Evolutionary conservation across 441 rosid species (phyloP), one percentile per base, ranked within the genome.

Genomic region (Theobroma grandiflorum): DNA sequence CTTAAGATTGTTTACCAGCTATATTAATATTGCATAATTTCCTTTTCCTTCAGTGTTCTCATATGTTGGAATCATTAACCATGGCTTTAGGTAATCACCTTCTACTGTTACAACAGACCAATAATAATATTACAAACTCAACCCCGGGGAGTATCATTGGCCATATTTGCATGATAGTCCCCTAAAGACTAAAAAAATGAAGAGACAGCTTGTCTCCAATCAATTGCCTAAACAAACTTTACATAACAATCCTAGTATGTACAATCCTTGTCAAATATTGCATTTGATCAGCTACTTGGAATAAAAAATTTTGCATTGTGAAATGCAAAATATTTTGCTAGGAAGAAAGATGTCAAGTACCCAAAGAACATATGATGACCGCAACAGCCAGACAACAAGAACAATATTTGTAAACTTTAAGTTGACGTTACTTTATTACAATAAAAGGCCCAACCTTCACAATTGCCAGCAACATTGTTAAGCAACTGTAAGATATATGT

Each of bases 391-490:
- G 40, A 76, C 72, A 78, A 53, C 68, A 81, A 67, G 40, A 57
- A 52, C 43, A 52, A 31, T 72, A 79, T 47, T 59, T 59, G 33
- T 52, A 71, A 74, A 53, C 38, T 18, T 22, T 75, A 31, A 18
- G 62, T 58, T 61, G 68, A 43, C 11, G 76, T 62, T 45, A 78
- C 64, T 45, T 43, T 62, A 68, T 40, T 33, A 14, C 14, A 75
- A 40, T 16, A 49, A 57, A 64, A 53, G 22, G 38, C 62, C 31
- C 79, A 37, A 95, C 99, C 98, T 95, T 95, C 68, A 95, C 94
- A 80, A 95, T 88, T 69, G 97, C 96, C 81, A 95, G 89, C 88
- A 95, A 83, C 99, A 95, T 93, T 65, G 98, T 95, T 83, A 95
- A 89, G 88, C 98, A 94, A 84, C 99, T 94, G 90, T 94, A 95